phyloP scores from a whole-genome alignment of 129 eudicot genomes.

The Flaveria sonorensis region DNA sequence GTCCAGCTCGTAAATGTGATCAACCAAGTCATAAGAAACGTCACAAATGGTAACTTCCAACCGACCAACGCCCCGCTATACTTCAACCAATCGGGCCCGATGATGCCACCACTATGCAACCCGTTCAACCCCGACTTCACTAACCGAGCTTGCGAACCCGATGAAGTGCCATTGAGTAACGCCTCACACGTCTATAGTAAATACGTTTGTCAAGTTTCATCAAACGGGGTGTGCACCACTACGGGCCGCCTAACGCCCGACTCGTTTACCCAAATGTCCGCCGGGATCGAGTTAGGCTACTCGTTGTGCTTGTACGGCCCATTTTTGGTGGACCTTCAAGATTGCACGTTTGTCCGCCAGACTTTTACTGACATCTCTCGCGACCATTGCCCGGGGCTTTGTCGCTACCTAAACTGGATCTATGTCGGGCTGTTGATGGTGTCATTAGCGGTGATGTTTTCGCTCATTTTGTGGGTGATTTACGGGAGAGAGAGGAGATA shows the following conservation, averaged over 20 bases:
- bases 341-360: slow-evolving; percentile 71
- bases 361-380: slow-evolving; percentile 56
- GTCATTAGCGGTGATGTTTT: slow-evolving; percentile 72
- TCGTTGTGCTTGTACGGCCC: slow-evolving; percentile 72
- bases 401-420: slow-evolving; percentile 61
- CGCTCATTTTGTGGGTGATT: slow-evolving; percentile 82
- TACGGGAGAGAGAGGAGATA: slow-evolving; percentile 88
- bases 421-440: slow-evolving; percentile 78
- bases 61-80: slow-evolving; percentile 61
- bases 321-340: slow-evolving; percentile 72
- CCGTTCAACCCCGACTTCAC: slow-evolving; percentile 66
- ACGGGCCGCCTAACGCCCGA: slow-evolving; percentile 80
- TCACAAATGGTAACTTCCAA: slow-evolving; percentile 65
- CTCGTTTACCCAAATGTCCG: slow-evolving; percentile 68
- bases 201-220: slow-evolving; percentile 75
- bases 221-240: slow-evolving; percentile 53
- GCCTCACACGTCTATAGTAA: slow-evolving; percentile 67
- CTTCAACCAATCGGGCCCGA: slow-evolving; percentile 92
- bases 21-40: slow-evolving; percentile 66
- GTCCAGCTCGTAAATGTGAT: slow-evolving; percentile 65
- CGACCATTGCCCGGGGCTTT: slow-evolving; percentile 74
- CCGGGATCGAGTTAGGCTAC: slow-evolving; percentile 73
- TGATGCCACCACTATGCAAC: slow-evolving; percentile 77
- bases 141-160: slow-evolving; percentile 56
- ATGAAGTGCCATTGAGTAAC: slow-evolving; percentile 70